phyloP scores from a whole-genome alignment of 805 yeast species.

The Nakazawaea laoshanensis region DNA sequence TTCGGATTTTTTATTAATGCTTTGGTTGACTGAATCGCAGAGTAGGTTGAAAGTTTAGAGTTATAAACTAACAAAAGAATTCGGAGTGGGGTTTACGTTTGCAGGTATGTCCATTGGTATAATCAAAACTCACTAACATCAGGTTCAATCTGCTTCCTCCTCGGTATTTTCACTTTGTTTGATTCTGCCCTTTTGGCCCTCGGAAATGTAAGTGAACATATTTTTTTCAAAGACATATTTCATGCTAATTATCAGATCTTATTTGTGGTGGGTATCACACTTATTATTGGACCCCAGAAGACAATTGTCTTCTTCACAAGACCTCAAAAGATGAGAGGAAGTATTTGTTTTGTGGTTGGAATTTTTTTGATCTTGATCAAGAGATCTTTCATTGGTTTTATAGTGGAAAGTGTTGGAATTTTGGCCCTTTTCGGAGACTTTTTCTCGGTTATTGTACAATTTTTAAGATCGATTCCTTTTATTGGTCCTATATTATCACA shows the following conservation, averaged over 20 bases:
- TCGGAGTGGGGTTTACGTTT: constrained; percentile 89
- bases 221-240: background rate
- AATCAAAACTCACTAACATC: constrained; percentile 1
- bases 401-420: constrained; percentile 83
- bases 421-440: constrained; percentile 86
- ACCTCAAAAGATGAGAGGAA: constrained; percentile 80
- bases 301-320: constrained; percentile 78
- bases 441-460: constrained; percentile 80
- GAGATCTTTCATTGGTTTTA: constrained; percentile 77
- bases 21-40: constrained; percentile 73
- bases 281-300: constrained; percentile 83
- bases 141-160: constrained; percentile 62
- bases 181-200: constrained; percentile 84
- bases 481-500: constrained; percentile 80
- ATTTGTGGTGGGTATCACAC: constrained; percentile 70
- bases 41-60: constrained; percentile 36
- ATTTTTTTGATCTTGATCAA: constrained; percentile 66
- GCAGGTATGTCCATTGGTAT: constrained; percentile 40
- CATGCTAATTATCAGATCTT: constrained; percentile 28
- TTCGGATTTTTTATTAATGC: constrained; percentile 22
- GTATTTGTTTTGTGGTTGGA: constrained; percentile 72
- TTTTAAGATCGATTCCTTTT: constrained; percentile 78
- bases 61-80: constrained; percentile 35
- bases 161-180: constrained; percentile 81
- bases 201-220: constrained; percentile 50